Evolutionary conservation across 2,329 filamentous ascomycete genomes (phyloP), one percentile per base, ranked within the genome.

Genomic region (Emydomyces testavorans): DNA sequence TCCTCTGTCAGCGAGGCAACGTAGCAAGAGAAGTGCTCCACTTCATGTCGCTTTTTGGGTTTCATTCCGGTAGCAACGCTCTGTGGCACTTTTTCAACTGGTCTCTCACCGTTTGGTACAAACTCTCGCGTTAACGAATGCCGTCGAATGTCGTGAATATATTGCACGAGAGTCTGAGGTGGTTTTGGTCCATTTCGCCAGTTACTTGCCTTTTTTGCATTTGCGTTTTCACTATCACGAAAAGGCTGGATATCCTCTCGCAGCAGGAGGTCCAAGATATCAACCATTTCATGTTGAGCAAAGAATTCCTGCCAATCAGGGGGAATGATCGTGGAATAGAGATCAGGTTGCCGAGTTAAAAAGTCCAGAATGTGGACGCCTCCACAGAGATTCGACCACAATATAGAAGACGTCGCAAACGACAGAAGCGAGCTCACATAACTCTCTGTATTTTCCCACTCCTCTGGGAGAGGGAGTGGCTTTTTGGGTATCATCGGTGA

Each of bases 301-400:
- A 96, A 81, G 68, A 88, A 96, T 0, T 71, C 61, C 54, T 85
- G 79, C 92, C 92, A 98, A 64, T 88, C 80, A 51, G 75, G 63
- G 0, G 88, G 85, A 1, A 98, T 66, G 1, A 90, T 76, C 1
- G 76, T 73, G 45, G 83, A 78, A 63, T 94, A 98, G 0, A 95
- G 74, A 53, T 87, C 83, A 4, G 87, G 85, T 40, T 87, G 78
- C 35, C 79, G 78, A 1, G 88, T 95, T 68, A 95, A 87, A 67
- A 98, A 96, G 64, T 98, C 92, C 49, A 96, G 75, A 53, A 98
- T 89, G 62, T 98, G 92, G 0, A 96, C 85, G n/a, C 90, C 89
- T 46, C 92, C 92, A 61, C 88, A 94, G n/a, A 98, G 74, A 21
- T 85, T 86, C 55, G 86, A 83, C 57, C 95, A 88, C 1, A 87